Percentiles rank a stretch among this genome's conserved stretches.
These are phyloP conservation scores for Candida boleticola DNA, from an alignment of 805 yeast genomes.

Conservation along the genomic window DNA sequence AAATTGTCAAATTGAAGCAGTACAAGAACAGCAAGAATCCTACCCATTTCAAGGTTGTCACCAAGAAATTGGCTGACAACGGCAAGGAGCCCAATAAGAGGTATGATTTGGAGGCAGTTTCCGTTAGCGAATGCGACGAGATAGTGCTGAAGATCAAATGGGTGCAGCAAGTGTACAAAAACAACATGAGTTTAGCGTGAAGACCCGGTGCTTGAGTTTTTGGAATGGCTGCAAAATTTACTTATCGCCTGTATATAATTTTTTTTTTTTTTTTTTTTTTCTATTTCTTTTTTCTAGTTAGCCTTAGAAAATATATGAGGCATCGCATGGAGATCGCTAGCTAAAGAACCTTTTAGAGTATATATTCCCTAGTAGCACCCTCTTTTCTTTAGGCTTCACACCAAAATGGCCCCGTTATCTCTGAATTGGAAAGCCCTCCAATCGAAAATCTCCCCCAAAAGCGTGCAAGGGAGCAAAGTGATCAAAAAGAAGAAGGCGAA, in stretches of 20 bases:
- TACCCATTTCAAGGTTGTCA: slow-evolving; percentile 75
- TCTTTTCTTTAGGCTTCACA: too few species aligned
- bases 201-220: too few species aligned
- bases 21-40: slow-evolving; percentile 63
- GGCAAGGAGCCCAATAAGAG: slow-evolving; percentile 46
- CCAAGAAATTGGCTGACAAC: slow-evolving; percentile 35
- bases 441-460: slow-evolving; percentile 3
- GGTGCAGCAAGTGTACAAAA: slow-evolving; percentile 53
- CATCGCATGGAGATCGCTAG: too few species aligned
- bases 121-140: slow-evolving; percentile 59
- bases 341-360: too few species aligned
- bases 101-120: slow-evolving; percentile 80
- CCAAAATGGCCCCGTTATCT: too few species aligned
- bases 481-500: slow-evolving; percentile 11
- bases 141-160: slow-evolving; percentile 70
- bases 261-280: background rate
- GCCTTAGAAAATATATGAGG: too few species aligned
- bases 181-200: slow-evolving; percentile 8
- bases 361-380: too few species aligned
- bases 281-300: too few species aligned
- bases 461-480: background rate
- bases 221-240: background rate
- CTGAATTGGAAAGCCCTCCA: slow-evolving; percentile 10
- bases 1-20: slow-evolving; percentile 56
- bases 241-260: background rate